Conservation (phyloP, 108 stramenopile genomes). For the Pseudonitzschia multiseries region DNA sequence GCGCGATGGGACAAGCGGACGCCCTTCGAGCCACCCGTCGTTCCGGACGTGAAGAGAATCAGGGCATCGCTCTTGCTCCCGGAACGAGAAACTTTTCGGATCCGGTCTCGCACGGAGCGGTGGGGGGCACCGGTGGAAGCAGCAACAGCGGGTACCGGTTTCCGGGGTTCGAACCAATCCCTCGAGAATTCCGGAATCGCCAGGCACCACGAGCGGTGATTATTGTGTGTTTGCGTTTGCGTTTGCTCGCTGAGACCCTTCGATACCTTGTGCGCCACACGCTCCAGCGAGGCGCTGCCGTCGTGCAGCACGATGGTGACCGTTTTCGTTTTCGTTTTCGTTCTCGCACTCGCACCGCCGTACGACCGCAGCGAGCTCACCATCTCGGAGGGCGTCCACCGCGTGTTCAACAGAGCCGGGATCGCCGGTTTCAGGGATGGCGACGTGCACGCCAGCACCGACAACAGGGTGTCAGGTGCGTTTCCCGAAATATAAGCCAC, state of each 20-base stretch:
- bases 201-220: neutral
- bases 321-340: neutral
- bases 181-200: neutral
- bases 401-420: conserved; percentile 65
- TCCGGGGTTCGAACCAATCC: neutral
- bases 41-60: conserved; percentile 84
- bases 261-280: neutral
- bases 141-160: neutral
- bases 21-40: conserved; percentile 72
- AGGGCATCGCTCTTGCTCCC: conserved; percentile 49
- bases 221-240: neutral
- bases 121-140: neutral
- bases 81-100: neutral
- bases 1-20: conserved; percentile 78
- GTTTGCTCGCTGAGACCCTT: neutral
- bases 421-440: neutral
- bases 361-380: conserved; percentile 39
- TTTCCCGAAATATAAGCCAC: conserved; percentile 51
- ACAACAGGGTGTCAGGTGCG: conserved; percentile 59
- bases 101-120: neutral
- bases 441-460: conserved; percentile 40
- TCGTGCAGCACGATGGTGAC: conserved; percentile 16
- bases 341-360: too few relatives aligned
- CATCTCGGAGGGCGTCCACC: conserved; percentile 78
- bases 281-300: neutral